Evolutionary conservation across 768 basidiomycete genomes (phyloP).

Genomic region (Podaxis sp.): DNA sequence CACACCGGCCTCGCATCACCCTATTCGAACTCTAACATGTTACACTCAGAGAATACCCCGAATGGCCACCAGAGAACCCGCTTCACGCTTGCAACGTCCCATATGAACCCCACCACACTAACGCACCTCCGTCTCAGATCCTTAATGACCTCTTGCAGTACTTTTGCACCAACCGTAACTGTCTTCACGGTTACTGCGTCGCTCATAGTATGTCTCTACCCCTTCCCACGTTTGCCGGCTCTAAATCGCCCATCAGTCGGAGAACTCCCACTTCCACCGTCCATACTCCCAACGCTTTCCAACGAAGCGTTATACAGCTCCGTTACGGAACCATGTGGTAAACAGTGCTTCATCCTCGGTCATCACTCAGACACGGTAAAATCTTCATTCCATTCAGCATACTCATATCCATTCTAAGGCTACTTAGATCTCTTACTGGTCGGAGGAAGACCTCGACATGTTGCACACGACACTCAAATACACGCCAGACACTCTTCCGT

Average conservation of each 20-base stretch:
- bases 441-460: slow-evolving; percentile 22
- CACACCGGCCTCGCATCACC: neutral
- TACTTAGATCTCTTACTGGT: slow-evolving; percentile 22
- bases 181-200: slow-evolving; percentile 47
- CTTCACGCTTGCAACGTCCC: slow-evolving; percentile 8
- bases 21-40: neutral
- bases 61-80: slow-evolving; percentile 23
- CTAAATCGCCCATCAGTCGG: neutral
- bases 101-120: slow-evolving; percentile 9
- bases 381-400: neutral
- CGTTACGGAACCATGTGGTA: slow-evolving; percentile 26
- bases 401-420: neutral
- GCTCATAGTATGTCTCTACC: slow-evolving; percentile 40
- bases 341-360: slow-evolving; percentile 29
- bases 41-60: slow-evolving; percentile 29
- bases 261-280: slow-evolving; percentile 27
- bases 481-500: slow-evolving; percentile 45
- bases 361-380: neutral
- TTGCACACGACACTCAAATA: slow-evolving; percentile 38
- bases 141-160: slow-evolving; percentile 34
- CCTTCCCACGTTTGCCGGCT: neutral
- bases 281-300: slow-evolving; percentile 22
- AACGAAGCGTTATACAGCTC: slow-evolving; percentile 19
- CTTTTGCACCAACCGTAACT: slow-evolving; percentile 55
- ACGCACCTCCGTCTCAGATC: slow-evolving; percentile 18